phyloP scores from a whole-genome alignment of 768 basidiomycete species.

The Podaxis sp. region DNA sequence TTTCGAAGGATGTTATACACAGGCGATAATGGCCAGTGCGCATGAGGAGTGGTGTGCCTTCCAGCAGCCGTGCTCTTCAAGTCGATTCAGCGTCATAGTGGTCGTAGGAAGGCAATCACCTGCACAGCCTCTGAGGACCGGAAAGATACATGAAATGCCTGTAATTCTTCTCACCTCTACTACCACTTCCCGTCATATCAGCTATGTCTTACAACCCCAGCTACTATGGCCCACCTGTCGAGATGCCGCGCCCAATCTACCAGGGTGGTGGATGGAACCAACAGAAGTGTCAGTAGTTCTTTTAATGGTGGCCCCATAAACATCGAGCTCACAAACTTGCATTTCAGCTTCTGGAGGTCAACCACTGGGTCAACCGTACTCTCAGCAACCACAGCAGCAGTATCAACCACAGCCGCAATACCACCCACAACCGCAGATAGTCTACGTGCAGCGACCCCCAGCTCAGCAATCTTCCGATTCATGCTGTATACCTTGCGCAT shows the following conservation, averaged over 20 bases:
- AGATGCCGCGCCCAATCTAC: not conserved
- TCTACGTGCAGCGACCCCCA: not conserved
- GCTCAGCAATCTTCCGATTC: not conserved
- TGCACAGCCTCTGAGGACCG: not conserved
- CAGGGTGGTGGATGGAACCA: not conserved
- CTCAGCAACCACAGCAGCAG: not conserved
- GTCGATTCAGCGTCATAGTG: too few relatives aligned
- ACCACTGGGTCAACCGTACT: not conserved
- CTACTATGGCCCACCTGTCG: not conserved
- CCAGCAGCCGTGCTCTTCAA: too few relatives aligned
- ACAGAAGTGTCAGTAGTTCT: not conserved
- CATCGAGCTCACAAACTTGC: not conserved
- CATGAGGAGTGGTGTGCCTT: too few relatives aligned
- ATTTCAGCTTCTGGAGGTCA: not conserved
- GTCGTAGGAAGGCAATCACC: not conserved
- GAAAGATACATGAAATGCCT: not conserved
- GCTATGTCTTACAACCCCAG: not conserved
- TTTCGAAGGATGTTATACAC: too few relatives aligned
- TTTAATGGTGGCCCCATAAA: not conserved
- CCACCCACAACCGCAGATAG: not conserved
- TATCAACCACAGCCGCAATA: not conserved
- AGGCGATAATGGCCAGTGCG: too few relatives aligned
- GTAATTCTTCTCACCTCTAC: not conserved
- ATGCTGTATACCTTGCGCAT: not conserved
- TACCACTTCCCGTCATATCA: not conserved